Conservation (phyloP, 257 asterid genomes). For the Lithospermum erythrorhizon region DNA sequence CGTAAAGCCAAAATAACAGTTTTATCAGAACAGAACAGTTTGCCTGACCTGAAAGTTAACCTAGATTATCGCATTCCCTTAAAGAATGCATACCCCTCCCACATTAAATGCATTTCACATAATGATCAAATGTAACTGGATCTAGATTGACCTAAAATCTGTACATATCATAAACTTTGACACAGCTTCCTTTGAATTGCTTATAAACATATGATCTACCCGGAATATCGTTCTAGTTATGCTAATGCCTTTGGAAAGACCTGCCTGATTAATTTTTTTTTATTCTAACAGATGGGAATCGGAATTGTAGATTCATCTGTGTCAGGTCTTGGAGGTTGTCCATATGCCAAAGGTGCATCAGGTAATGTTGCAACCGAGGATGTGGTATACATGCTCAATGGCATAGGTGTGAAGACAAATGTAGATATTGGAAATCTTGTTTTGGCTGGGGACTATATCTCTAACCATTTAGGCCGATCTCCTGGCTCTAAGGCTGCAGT, state of each 20-base stretch:
- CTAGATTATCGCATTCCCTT: no score
- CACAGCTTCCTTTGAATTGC: no score
- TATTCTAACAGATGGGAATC: constrained; percentile 70
- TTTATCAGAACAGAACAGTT: no score
- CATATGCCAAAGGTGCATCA: constrained; percentile 94
- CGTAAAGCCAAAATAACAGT: no score
- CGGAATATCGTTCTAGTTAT: neutral
- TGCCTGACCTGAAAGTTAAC: no score
- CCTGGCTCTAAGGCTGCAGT: constrained; percentile 75
- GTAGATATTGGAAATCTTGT: constrained; percentile 61
- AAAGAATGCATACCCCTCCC: no score
- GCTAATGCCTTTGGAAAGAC: neutral
- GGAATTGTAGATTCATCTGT: constrained; percentile 71
- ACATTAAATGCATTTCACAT: no score
- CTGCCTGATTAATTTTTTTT: neutral
- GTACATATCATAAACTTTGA: no score
- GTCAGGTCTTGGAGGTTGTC: constrained; percentile 95
- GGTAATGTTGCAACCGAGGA: constrained; percentile 98
- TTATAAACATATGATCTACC: no score
- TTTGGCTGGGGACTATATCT: constrained; percentile 75
- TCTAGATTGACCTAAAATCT: no score
- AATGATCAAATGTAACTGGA: no score
- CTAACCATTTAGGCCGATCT: constrained; percentile 54
- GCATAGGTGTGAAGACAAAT: constrained; percentile 66
- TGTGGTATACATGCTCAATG: constrained; percentile 85